Base-by-base conservation (phyloP, 75 land plant species). In the Sequoia sempervirens region DNA sequence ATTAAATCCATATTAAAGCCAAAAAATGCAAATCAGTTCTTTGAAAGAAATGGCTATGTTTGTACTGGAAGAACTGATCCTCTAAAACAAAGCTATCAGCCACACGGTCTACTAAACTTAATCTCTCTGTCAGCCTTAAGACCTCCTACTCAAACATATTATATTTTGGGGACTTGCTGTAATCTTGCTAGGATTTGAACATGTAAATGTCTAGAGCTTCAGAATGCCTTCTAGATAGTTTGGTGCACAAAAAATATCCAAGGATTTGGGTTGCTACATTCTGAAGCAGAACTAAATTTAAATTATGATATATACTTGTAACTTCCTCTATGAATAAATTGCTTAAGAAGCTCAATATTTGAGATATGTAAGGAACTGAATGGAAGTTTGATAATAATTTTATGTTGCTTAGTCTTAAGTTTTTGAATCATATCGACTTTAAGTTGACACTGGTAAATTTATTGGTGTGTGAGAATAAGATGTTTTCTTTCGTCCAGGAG, bases 401-500 rank as follows among this genome's bases (percentile, higher is more conserved):
- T 70, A 70, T 32, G 73, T 70, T 70, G 36, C 12, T 70, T 70
- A 30, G 37, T 11, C 11, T 12, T 30, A 32, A 9, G 36, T 70
- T 70, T 32, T 70, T 32, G 36, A 11, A 70, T 70, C 15, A 70
- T 30, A 32, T 70, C 12, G 15, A 70, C 13, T 28, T 70, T 32
- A 70, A 61, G 32, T 70, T 70, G 36, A 10, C 11, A 10, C 72
- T 10, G 18, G 61, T 56, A 68, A 68, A 68, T 68, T 68, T 68
- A 18, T 5, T 1, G 4, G 30, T 32, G 13, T 69, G 13, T 70
- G n/a, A 70, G 73, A 70, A 32, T 70, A 30, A 68, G 72, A 11
- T 70, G 36, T 70, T 70, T 8, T 83, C 34, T 61, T 43, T 66
- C 61, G 34, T 85, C 32, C 89, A 93, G 96, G 92, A 87, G 54